These are phyloP conservation scores for Stylosanthes scabra DNA, from an alignment of 331 rosid genomes.

Conservation along the genomic window DNA sequence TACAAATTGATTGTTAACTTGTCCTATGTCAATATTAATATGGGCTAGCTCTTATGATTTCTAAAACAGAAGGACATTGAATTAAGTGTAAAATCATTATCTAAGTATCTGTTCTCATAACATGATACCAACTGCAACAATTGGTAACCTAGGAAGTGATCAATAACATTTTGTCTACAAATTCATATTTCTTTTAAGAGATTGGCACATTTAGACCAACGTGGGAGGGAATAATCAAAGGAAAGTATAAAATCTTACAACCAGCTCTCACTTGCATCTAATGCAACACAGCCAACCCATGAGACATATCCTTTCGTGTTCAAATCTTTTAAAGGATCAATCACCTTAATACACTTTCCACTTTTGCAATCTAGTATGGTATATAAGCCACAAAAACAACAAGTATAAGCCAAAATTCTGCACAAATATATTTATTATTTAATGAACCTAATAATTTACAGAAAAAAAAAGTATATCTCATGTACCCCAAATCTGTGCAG, in stretches of 20 bases:
- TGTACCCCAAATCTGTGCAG: conserved; percentile 90
- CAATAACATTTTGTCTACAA: conserved; percentile 13
- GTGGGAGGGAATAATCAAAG: neutral
- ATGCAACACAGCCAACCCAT: conserved; percentile 73
- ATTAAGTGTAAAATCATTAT: conserved; percentile 17
- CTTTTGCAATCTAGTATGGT: conserved; percentile 75
- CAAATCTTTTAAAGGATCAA: conserved; percentile 68
- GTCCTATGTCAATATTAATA: conserved; percentile 7
- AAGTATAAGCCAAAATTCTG: conserved; percentile 24
- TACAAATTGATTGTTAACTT: neutral
- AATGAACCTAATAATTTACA: conserved; percentile 14
- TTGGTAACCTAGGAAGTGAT: conserved; percentile 4
- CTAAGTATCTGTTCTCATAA: conserved; percentile 19
- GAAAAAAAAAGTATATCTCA: conserved; percentile 1
- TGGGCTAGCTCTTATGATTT: neutral
- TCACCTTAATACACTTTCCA: conserved; percentile 78
- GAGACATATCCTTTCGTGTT: conserved; percentile 62
- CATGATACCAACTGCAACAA: conserved; percentile 7
- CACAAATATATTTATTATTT: conserved; percentile 8
- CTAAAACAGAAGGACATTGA: neutral
- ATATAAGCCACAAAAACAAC: conserved; percentile 40
- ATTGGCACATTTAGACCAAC: neutral
- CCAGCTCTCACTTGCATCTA: conserved; percentile 96
- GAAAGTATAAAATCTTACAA: conserved; percentile 42
- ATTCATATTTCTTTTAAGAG: conserved; percentile 33